Base-by-base conservation (phyloP, 176 grass and related monocot genomes). In the Phragmites australis region DNA sequence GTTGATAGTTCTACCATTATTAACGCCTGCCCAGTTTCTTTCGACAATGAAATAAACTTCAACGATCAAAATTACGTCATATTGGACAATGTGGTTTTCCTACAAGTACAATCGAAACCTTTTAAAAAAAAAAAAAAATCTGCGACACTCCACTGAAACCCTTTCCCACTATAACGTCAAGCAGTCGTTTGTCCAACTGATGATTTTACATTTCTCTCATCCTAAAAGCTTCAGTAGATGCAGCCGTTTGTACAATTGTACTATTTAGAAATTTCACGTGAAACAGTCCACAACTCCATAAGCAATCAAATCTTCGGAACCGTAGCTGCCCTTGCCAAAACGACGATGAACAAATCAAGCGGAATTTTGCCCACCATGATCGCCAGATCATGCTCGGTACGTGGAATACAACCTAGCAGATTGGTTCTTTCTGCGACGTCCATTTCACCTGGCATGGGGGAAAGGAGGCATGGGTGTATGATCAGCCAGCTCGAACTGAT, bases 351-450 rank as follows among this genome's bases (percentile, higher is more conserved):
- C 59, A 63, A 37, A 34, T 29, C 14, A 34, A 63, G 29, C 7
- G 29, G 30, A 34, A 34, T 63, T 32, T 37, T 63, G 30, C 8
- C 31, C 44, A 29, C 12, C 26, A 31, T 49, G 44, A 29, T 25
- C 14, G 22, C 25, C 22, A 70, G 67, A 47, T 17, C 43, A 9
- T 16, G 17, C 42, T 5, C 13, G 4, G 1, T 70, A 49, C 68
- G 68, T 70, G 68, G 68, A 3, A 19, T 0, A 5, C 45, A 49
- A 27, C 43, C 23, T 0, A 40, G 19, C 65, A 23, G 65, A 46
- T 27, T 70, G 67, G 67, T 17, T 70, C 14, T 47, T 30, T 48
- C 42, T 16, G 66, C 67, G 68, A 30, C 68, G 68, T 31, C 67
- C 68, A 50, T 31, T 19, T 71, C 45, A 0, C 45, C 44, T 71